Base-by-base conservation (phyloP, 805 yeast species). In the Teunomyces panamensis region DNA sequence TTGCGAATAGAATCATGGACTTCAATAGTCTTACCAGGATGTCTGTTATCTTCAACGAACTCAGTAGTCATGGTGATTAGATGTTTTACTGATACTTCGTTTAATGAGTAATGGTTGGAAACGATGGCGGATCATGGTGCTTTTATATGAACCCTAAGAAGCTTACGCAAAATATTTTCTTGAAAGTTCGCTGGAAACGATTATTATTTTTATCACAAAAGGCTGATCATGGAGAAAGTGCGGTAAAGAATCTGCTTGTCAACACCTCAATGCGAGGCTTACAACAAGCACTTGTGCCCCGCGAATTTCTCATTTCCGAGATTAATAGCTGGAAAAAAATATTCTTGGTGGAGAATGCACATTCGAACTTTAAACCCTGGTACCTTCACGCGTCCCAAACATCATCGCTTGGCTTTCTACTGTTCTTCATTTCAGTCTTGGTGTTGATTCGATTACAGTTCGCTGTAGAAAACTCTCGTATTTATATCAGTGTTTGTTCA, bases 11-110 rank as follows among this genome's bases (percentile, higher is more conserved):
- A 43, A 35, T 44, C 49, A 13, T 33, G 43, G 14, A 30, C 29
- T 36, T 36, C n/a, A 34, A 41, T 44, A 11, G 45, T 35, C 44
- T 49, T 44, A 17, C 47, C 56, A 11, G 51, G 44, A 14, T 47
- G 53, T n/a, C 51, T 51, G 30, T 49, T 46, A 46, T 60, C 62
- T 46, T 61, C 65, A 32, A 55, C 53, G 43, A 41, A 53, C 44
- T 53, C 52, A 17, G 56, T 29, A 44, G 51, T 43, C 54, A 53
- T 58, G 9, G 10, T 47, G 16, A 13, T 9, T 10, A 6, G 9
- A 9, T 37, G 20, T 42, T 16, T 13, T n/a, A 17, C 8, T 8
- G 27, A 28, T 29, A 28, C n/a, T 27, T 29, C 14, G 24, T n/a
- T 41, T 13, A n/a, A 17, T 30, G 39, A 24, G n/a, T 42, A 11